Conservation (phyloP, 176 grass and related monocot genomes). For the Poa pratensis region DNA sequence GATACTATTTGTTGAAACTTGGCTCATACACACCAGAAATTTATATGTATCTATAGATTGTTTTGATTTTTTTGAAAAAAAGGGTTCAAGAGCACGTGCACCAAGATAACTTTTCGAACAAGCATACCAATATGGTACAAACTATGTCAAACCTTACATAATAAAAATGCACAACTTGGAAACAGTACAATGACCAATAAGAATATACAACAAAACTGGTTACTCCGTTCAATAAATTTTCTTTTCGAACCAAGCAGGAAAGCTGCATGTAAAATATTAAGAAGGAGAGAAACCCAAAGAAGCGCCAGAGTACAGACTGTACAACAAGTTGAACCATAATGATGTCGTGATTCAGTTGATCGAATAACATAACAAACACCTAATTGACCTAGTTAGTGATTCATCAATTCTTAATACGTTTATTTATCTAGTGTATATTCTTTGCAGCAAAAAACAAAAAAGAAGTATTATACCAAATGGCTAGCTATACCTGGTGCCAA, state of each 20-base stretch:
- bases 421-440: background rate
- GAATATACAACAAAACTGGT: background rate
- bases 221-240: background rate
- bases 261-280: too few species aligned
- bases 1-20: too few species aligned
- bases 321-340: background rate
- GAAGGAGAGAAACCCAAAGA: too few species aligned
- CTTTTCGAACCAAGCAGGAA: too few species aligned
- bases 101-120: too few species aligned
- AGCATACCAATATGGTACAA: background rate
- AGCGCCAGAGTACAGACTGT: background rate
- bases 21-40: too few species aligned
- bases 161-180: background rate
- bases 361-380: background rate
- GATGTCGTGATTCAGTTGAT: background rate
- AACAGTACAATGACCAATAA: background rate
- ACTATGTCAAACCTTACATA: background rate
- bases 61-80: too few species aligned
- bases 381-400: background rate
- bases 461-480: too few species aligned
- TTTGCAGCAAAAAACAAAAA: background rate
- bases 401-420: background rate
- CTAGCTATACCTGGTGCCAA: background rate
- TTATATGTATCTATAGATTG: too few species aligned
- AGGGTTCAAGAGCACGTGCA: too few species aligned